Evolutionary conservation across 768 basidiomycete species (phyloP), one percentile per base, ranked within the genome.

Genomic region (Mycena haematopus): DNA sequence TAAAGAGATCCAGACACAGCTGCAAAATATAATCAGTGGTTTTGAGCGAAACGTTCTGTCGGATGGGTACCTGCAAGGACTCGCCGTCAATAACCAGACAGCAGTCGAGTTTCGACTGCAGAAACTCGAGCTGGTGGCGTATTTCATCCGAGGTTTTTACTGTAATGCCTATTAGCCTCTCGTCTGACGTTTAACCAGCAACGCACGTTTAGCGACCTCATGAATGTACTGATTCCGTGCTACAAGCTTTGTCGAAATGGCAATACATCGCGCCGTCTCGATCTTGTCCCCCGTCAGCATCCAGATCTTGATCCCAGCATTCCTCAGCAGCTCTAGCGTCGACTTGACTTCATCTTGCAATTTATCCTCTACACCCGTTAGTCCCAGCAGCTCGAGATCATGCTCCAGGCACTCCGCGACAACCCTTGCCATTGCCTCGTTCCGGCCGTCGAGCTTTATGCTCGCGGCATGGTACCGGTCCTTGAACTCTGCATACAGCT

Each of bases 261-360:
- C 96, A 71, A 99, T 99, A 75, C 95, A 96, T 38, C 96, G 90
- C 6, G 97, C 97, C 3, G 97, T 99, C 80, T 99, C 97, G 52
- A 99, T 94, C 80, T 99, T 99, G 76, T 99, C 97, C 1, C 97
- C 96, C 0, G 97, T 99, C 69, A 99, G 81, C 97, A 99, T 99
- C 97, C 97, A 99, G 61, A 99, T 99, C 83, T 93, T 97, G 76
- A 99, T 88, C 5, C 96, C 96, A 0, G 96, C 97, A 73, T 99
- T 99, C 67, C 96, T 80, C 65, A 99, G 75, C 55, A 99, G 72
- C 76, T 99, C 97, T 60, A 99, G 77, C 2, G 97, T 97, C 47
- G 89, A 86, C 74, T 92, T 95, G 69, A 99, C 96, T 24, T 96
- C 96, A 63, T 99, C 97, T 71, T 99, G 97, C 61, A 99, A 77